These are phyloP conservation scores for Arthromyces matolae DNA, from an alignment of 768 basidiomycete species.

Conservation along the genomic window DNA sequence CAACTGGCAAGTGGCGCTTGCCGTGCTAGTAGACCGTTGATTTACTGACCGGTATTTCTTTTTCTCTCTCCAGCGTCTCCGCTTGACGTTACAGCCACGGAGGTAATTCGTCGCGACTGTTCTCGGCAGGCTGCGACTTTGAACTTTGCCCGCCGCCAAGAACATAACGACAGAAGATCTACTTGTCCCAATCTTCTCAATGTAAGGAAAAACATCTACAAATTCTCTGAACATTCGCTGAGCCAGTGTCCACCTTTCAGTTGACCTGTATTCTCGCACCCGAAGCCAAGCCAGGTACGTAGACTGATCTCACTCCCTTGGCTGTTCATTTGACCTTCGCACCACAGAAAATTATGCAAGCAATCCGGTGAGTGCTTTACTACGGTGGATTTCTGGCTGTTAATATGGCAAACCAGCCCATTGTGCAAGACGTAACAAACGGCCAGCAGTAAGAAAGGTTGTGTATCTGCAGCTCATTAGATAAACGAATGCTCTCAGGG, in stretches of 20 bases:
- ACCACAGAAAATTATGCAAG: conserved; percentile 13
- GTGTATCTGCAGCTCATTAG: background rate
- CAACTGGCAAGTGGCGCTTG: too few species aligned
- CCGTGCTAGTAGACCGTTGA: conserved; percentile 22
- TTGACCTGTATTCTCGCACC: conserved; percentile 18
- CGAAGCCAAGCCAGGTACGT: conserved; percentile 12
- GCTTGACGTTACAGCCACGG: conserved; percentile 3
- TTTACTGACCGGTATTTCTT: too few species aligned
- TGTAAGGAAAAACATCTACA: conserved; percentile 1
- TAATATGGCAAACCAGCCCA: conserved; percentile 6
- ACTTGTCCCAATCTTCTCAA: conserved; percentile 13
- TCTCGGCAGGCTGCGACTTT: conserved; percentile 12
- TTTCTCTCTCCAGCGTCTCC: conserved; percentile 2
- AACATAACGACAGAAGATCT: conserved; percentile 12
- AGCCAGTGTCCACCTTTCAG: conserved; percentile 6
- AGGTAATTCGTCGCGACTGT: conserved; percentile 10
- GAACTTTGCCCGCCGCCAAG: conserved; percentile 15
- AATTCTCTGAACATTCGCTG: background rate
- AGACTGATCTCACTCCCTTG: background rate
- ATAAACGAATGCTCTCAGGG: conserved; percentile 18
- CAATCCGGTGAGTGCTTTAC: conserved; percentile 10
- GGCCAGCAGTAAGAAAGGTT: conserved; percentile 14
- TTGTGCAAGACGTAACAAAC: conserved; percentile 19
- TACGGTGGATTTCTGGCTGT: background rate
- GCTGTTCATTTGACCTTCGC: background rate